Evolutionary conservation across 345 rosid species (phyloP), one percentile per base, ranked within the genome.

Genomic region (Hypericum perforatum): DNA sequence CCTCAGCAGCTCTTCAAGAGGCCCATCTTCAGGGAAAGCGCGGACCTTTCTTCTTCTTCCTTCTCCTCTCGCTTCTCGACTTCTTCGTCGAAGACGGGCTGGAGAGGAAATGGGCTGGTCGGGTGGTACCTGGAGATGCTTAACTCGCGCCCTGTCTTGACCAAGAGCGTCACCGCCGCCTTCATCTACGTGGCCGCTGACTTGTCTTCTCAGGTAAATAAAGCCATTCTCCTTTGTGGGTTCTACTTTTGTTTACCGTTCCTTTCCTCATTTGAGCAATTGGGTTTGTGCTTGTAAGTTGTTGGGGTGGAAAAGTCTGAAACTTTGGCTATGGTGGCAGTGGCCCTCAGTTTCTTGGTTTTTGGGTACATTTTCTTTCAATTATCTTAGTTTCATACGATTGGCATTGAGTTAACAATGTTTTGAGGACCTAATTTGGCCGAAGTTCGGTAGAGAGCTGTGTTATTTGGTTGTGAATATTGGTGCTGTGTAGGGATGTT

Each of bases 121-220:
- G 79, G 82, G 0, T 88, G 97, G 98, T 85, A 92, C 65, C 60
- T 92, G 73, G 80, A 75, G 8, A 80, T 85, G 97, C 75, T 92
- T 14, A 80, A 88, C 75, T 71, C 97, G 0, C 54, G 89, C 16
- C 97, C 98, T 37, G 59, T 92, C 70, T 53, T 88, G 9, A 85
- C 97, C 0, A 92, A 92, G 73, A 81, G 91, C 41, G 45, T 75
- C 55, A 83, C 97, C 0, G 68, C 80, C 7, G 68, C 89, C 37
- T 70, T 82, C 57, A 82, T 85, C 62, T 92, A 88, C 68, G 60
- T 70, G 7, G 95, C 97, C 7, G 95, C 98, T 40, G 98, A 85
- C 66, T 63, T 88, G 60, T 81, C 98, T 10, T 81, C 98, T 52
- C 98, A 92, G 98, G 98, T 85, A 38, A 42, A n/a, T n/a, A n/a